phyloP scores from a whole-genome alignment of 2,329 filamentous ascomycete genomes.

The Beauveria brongniartii region DNA sequence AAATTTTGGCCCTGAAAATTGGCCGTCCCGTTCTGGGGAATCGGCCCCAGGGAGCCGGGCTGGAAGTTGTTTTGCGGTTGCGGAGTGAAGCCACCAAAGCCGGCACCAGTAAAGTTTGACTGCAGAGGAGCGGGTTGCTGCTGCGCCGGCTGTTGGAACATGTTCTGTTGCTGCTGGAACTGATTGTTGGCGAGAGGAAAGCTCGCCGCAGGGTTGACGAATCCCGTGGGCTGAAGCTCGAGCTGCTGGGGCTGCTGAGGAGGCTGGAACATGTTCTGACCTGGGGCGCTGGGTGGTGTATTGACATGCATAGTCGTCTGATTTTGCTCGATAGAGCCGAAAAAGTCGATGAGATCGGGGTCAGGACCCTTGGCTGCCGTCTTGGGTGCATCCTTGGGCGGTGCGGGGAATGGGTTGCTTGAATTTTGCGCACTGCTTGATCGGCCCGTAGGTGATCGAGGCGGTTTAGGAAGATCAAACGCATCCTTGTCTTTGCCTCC shows the following conservation, averaged over 20 bases:
- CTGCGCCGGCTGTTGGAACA: conserved; percentile 31
- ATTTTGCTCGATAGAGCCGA: conserved; percentile 85
- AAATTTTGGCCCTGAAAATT: conserved; percentile 35
- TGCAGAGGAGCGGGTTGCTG: conserved; percentile 35
- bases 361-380: conserved; percentile 53
- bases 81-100: conserved; percentile 75
- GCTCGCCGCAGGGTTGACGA: conserved; percentile 1
- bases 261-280: conserved; percentile 25
- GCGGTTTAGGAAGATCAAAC: conserved; percentile 27
- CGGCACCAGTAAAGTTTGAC: conserved; percentile 56
- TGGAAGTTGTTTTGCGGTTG: conserved; percentile 45
- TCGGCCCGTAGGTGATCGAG: conserved; percentile 23
- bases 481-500: conserved; percentile 32
- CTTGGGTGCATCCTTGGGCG: conserved; percentile 31
- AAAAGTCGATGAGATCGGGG: conserved; percentile 86
- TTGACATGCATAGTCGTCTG: conserved; percentile 60
- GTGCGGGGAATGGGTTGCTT: conserved; percentile 37
- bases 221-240: conserved; percentile 13
- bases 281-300: conserved; percentile 23
- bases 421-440: conserved; percentile 14
- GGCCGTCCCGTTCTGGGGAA: conserved; percentile 49
- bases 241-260: conserved; percentile 19
- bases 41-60: conserved; percentile 42
- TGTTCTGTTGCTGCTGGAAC: conserved; percentile 24
- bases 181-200: conserved; percentile 18